These are phyloP conservation scores for Pholiota adiposa DNA, from an alignment of 1,284 basidiomycete genomes.

Conservation along the genomic window DNA sequence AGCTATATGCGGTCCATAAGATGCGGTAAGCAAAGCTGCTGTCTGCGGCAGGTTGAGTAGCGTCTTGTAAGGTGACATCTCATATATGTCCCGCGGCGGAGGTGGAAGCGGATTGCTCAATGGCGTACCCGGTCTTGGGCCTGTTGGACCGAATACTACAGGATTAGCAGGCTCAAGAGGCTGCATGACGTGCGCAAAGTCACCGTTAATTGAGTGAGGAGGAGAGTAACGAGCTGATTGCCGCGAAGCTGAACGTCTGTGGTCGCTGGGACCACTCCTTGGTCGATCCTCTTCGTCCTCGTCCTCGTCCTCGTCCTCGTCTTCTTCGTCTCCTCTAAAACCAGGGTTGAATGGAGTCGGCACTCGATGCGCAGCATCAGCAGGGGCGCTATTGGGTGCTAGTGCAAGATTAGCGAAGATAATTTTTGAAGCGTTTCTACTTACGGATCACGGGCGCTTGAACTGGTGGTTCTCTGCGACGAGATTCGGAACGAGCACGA, in stretches of 20 bases:
- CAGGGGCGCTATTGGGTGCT: not conserved
- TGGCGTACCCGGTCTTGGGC: constrained; percentile 20
- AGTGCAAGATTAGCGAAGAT: not conserved
- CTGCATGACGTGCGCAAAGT: constrained; percentile 29
- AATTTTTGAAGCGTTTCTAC: too few species aligned
- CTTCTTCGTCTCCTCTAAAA: constrained; percentile 10
- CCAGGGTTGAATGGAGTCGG: constrained; percentile 30
- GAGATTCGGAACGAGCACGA: constrained; percentile 23
- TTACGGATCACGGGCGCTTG: constrained; percentile 19
- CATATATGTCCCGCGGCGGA: constrained; percentile 54
- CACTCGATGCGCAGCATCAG: constrained; percentile 15
- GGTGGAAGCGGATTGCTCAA: constrained; percentile 52
- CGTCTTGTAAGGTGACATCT: constrained; percentile 50
- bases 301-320: constrained; percentile 18
- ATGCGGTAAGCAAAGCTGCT: constrained; percentile 37
- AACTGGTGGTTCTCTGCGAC: constrained; percentile 9
- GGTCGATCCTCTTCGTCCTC: constrained; percentile 21
- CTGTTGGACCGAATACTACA: constrained; percentile 26
- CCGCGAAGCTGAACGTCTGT: constrained; percentile 16
- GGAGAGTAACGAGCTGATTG: constrained; percentile 19
- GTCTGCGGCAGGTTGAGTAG: constrained; percentile 51
- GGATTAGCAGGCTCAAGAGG: constrained; percentile 31
- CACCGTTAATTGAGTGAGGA: constrained; percentile 22
- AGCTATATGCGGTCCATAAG: constrained; percentile 22
- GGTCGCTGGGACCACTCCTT: constrained; percentile 9